Evolutionary conservation across 768 basidiomycete genomes (phyloP).

Genomic region (Kwoniella mangroviensis): DNA sequence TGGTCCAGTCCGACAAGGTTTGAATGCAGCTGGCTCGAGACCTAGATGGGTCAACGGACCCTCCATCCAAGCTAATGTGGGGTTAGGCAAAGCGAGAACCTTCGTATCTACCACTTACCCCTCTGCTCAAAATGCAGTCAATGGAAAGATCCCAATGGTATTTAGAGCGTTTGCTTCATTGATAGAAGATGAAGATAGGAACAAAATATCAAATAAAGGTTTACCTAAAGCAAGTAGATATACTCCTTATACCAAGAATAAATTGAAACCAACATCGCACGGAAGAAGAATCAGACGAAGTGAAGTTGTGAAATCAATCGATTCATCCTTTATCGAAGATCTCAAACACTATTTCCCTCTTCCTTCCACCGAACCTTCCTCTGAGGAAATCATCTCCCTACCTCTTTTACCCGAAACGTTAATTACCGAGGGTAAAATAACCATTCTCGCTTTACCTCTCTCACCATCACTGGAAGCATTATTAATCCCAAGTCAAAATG

Average conservation of each 20-base stretch:
- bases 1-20: constrained; percentile 24
- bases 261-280: neutral
- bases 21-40: constrained; percentile 8
- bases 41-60: constrained; percentile 27
- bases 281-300: neutral
- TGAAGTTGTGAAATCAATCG: constrained; percentile 7
- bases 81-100: constrained; percentile 39
- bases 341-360: constrained; percentile 30
- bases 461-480: constrained; percentile 38
- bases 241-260: constrained; percentile 29
- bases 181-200: constrained; percentile 32
- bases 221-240: constrained; percentile 33
- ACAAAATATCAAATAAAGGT: neutral
- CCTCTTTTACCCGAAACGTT: constrained; percentile 38
- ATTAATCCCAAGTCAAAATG: constrained; percentile 25
- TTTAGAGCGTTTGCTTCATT: constrained; percentile 37
- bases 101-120: constrained; percentile 33
- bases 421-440: constrained; percentile 35
- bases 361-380: constrained; percentile 3
- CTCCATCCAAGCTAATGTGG: constrained; percentile 34
- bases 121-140: neutral
- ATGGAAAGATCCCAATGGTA: constrained; percentile 35
- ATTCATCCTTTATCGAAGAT: constrained; percentile 20
- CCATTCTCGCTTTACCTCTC: constrained; percentile 37
- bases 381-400: constrained; percentile 17